These are phyloP conservation scores for Colletotrichum nymphaeae DNA, from an alignment of 2,329 filamentous ascomycete genomes.

Conservation along the genomic window DNA sequence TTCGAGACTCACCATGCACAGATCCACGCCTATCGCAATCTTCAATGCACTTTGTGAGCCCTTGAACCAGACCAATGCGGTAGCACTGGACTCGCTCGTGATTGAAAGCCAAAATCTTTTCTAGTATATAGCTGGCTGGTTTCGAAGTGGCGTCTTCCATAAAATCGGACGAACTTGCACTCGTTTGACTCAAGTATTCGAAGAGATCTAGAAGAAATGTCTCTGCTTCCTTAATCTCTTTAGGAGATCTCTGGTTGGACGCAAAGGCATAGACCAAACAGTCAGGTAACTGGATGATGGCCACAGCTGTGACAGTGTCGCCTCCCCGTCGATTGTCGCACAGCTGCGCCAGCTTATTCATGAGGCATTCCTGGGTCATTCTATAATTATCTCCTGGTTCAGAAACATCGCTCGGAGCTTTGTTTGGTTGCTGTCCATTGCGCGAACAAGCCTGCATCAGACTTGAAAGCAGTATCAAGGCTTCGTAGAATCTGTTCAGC, in stretches of 20 bases:
- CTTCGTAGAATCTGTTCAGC: conserved; percentile 43
- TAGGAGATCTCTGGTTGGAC: conserved; percentile 40
- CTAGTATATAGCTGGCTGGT: background rate
- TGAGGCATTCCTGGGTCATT: conserved; percentile 42
- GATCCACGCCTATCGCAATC: background rate
- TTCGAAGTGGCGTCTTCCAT: background rate
- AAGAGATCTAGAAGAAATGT: background rate
- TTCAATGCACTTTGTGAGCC: background rate
- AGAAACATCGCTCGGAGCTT: background rate
- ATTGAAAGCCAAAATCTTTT: conserved; percentile 1
- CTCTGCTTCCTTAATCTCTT: background rate
- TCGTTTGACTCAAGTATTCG: background rate
- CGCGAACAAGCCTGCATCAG: conserved; percentile 36
- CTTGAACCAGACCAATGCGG: background rate
- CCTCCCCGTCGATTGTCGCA: conserved; percentile 45
- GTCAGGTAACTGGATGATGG: conserved; percentile 42
- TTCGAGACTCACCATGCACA: background rate
- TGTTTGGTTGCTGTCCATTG: background rate
- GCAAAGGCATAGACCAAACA: conserved; percentile 45
- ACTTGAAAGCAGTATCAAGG: conserved; percentile 41
- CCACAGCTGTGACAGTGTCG: conserved; percentile 44
- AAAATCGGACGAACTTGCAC: background rate
- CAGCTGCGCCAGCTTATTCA: conserved; percentile 45
- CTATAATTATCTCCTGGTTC: conserved; percentile 33
- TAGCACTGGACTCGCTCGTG: background rate